Conservation (phyloP, 805 yeast species). For the Vanderwaltozyma tropicalis region DNA sequence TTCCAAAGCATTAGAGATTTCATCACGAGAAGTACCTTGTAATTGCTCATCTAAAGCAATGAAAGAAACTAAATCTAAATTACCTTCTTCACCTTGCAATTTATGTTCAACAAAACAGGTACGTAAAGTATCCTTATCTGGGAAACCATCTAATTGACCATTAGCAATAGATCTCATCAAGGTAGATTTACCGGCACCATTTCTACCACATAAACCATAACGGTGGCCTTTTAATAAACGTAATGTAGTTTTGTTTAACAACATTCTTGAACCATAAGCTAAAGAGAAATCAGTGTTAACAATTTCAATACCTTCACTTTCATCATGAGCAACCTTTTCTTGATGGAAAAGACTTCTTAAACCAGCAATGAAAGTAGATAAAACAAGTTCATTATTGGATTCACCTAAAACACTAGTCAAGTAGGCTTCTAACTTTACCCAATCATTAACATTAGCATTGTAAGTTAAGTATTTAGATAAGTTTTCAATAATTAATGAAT, state of each 20-base stretch:
- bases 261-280: slow-evolving; percentile 97
- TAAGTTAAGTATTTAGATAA: slow-evolving; percentile 43
- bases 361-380: slow-evolving; percentile 34
- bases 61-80: slow-evolving; percentile 76
- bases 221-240: slow-evolving; percentile 89
- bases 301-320: slow-evolving; percentile 76
- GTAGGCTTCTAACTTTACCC: slow-evolving; percentile 51
- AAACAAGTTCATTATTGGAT: slow-evolving; percentile 28
- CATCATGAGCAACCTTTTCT: slow-evolving; percentile 38
- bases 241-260: slow-evolving; percentile 82
- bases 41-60: slow-evolving; percentile 85
- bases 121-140: slow-evolving; percentile 71
- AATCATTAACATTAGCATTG: slow-evolving; percentile 65
- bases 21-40: slow-evolving; percentile 48
- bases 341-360: slow-evolving; percentile 46
- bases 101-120: slow-evolving; percentile 97
- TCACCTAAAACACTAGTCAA: slow-evolving; percentile 34
- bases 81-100: slow-evolving; percentile 89
- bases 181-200: slow-evolving; percentile 98
- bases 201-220: slow-evolving; percentile 95
- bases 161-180: slow-evolving; percentile 93
- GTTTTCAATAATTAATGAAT: slow-evolving; percentile 34
- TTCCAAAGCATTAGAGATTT: slow-evolving; percentile 64
- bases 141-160: slow-evolving; percentile 97
- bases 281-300: slow-evolving; percentile 91